These are phyloP conservation scores for Basipetospora sp. DNA, from an alignment of 2,329 filamentous ascomycete species.

Conservation along the genomic window DNA sequence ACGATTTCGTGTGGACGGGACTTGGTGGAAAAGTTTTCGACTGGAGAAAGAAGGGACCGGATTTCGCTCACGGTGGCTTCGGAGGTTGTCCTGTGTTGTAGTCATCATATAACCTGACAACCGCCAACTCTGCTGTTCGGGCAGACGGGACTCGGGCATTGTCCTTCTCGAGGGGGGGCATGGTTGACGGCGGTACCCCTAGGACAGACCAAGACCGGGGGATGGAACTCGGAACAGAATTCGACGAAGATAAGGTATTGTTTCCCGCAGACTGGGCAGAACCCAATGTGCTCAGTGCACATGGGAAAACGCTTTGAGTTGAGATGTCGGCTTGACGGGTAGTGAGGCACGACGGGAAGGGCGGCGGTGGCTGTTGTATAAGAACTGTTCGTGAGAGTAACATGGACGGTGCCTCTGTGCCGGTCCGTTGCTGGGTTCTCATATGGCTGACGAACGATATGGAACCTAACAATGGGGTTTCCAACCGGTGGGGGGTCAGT, in stretches of 20 bases:
- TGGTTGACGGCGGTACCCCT: constrained; percentile 23
- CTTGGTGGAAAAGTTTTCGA: too few species aligned
- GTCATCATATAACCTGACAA: constrained; percentile 36
- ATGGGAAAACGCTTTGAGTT: constrained; percentile 25
- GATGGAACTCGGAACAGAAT: constrained; percentile 38
- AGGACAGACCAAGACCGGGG: constrained; percentile 33
- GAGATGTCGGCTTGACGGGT: background rate
- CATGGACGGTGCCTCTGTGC: constrained; percentile 1
- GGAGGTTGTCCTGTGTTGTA: constrained; percentile 1
- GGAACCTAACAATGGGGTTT: too few species aligned
- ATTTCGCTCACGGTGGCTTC: background rate
- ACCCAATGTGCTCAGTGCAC: constrained; percentile 42
- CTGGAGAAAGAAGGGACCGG: background rate
- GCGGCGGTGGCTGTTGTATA: constrained; percentile 1
- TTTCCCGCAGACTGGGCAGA: constrained; percentile 46
- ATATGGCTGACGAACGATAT: too few species aligned
- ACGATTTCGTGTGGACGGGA: too few species aligned
- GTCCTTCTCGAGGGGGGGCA: constrained; percentile 35
- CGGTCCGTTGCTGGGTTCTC: too few species aligned
- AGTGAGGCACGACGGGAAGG: background rate
- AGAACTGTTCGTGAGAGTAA: background rate
- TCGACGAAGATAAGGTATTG: constrained; percentile 43
- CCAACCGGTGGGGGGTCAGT: too few species aligned
- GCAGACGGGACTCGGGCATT: constrained; percentile 44
- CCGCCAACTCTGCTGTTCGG: constrained; percentile 43